A percentile compares a stretch with the other conserved stretches of the same genome.
Evolutionary conservation across 495 filamentous ascomycete species (phyloP).

Genomic region (Peziza echinospora): DNA sequence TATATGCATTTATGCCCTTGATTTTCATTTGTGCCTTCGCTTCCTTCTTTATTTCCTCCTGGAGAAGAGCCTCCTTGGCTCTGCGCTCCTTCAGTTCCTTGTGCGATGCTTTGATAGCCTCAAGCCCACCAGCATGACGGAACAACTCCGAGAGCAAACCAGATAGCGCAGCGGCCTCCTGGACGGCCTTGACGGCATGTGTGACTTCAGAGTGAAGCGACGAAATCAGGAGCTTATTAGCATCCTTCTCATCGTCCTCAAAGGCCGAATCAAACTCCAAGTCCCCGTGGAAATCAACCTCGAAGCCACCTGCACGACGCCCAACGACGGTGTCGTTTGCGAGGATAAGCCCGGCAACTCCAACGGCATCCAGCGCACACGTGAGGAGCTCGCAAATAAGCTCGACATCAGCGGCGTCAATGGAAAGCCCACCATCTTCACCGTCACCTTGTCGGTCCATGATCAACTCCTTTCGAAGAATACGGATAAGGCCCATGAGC

Average conservation of each 20-base stretch:
- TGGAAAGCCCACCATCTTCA: background rate
- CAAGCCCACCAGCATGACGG: slow-evolving; percentile 11
- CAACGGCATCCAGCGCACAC: slow-evolving; percentile 12
- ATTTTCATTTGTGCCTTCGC: background rate
- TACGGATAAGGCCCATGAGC: slow-evolving; percentile 7
- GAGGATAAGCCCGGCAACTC: slow-evolving; percentile 13
- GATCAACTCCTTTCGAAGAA: slow-evolving; percentile 13
- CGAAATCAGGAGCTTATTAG: slow-evolving; percentile 2
- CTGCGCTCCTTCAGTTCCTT: background rate
- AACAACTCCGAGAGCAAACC: slow-evolving; percentile 18
- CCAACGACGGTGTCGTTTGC: slow-evolving; percentile 4
- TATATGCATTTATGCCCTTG: background rate
- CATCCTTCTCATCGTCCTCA: background rate
- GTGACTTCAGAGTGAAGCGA: slow-evolving; percentile 9
- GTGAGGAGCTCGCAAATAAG: slow-evolving; percentile 14
- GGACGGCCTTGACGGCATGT: slow-evolving; percentile 11
- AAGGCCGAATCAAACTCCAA: background rate
- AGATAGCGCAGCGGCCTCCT: slow-evolving; percentile 15
- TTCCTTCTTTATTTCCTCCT: background rate
- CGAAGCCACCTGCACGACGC: background rate
- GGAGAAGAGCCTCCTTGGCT: slow-evolving; percentile 1
- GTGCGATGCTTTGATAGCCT: background rate
- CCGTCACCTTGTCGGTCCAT: background rate
- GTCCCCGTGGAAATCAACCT: background rate
- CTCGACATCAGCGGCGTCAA: slow-evolving; percentile 14